A percentile compares a stretch with the other conserved stretches of the same genome.
Conservation (phyloP, 495 filamentous ascomycete genomes). For the Aspergillus ellipticus region DNA sequence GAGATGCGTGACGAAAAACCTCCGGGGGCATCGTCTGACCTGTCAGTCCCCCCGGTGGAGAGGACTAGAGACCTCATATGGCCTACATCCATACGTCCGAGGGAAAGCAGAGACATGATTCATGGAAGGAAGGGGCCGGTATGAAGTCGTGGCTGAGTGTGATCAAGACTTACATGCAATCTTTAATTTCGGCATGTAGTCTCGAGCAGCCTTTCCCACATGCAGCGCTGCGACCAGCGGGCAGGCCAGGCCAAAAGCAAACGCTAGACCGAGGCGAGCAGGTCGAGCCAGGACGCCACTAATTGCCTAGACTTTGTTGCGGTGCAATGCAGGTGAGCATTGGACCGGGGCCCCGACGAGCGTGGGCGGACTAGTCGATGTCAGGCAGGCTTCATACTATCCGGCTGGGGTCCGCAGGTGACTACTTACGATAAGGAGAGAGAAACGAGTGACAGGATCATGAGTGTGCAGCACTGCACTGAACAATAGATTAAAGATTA, state of each 20-base stretch:
- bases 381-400: background rate
- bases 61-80: constrained; percentile 6
- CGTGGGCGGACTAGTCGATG: background rate
- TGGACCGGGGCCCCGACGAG: background rate
- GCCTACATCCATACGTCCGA: constrained; percentile 10
- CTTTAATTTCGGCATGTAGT: constrained; percentile 3
- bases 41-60: constrained; percentile 9
- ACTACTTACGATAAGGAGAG: background rate
- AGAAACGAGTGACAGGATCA: constrained; percentile 1
- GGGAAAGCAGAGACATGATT: background rate
- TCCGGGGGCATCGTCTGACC: constrained; percentile 20
- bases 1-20: constrained; percentile 9
- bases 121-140: background rate
- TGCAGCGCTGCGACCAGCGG: background rate
- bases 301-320: background rate
- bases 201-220: background rate
- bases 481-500: constrained; percentile 2
- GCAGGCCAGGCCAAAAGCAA: background rate
- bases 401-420: background rate
- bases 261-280: background rate
- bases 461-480: background rate
- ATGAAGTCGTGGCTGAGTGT: constrained; percentile 3
- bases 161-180: constrained; percentile 7
- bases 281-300: background rate
- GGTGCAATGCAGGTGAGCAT: background rate